phyloP scores from a whole-genome alignment of 177 flowering plant species.

The Vitis hybrid region DNA sequence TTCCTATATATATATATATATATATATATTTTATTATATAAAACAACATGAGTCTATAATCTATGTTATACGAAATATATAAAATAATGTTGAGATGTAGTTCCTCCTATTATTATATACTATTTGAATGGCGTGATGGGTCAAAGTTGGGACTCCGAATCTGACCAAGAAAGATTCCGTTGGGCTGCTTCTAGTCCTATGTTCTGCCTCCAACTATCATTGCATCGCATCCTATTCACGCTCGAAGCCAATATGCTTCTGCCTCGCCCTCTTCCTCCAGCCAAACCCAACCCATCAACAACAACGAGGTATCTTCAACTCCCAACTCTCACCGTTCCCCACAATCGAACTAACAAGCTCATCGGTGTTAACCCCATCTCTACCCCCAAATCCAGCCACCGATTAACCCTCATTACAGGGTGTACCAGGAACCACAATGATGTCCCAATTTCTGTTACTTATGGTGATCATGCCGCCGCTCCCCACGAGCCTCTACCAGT shows the following conservation, averaged over 20 bases:
- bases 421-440: background rate
- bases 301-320: conserved; percentile 2
- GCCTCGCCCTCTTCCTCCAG: background rate
- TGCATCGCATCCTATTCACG: too few relatives aligned
- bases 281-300: background rate
- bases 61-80: too few relatives aligned
- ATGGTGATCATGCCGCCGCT: background rate
- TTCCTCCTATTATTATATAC: too few relatives aligned
- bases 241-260: conserved; percentile 5
- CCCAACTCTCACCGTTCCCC: background rate
- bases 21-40: too few relatives aligned
- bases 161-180: too few relatives aligned
- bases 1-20: too few relatives aligned
- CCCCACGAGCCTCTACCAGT: background rate
- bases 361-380: background rate
- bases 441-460: background rate
- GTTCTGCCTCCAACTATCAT: too few relatives aligned
- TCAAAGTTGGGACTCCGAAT: too few relatives aligned
- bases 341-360: background rate
- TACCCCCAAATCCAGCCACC: background rate
- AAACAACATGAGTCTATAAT: too few relatives aligned
- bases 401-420: background rate
- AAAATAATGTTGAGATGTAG: too few relatives aligned
- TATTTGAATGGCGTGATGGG: too few relatives aligned
- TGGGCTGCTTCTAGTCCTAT: too few relatives aligned